These are phyloP conservation scores for Rhodotorula sp. DNA, from an alignment of 1,284 basidiomycete species.

Conservation along the genomic window DNA sequence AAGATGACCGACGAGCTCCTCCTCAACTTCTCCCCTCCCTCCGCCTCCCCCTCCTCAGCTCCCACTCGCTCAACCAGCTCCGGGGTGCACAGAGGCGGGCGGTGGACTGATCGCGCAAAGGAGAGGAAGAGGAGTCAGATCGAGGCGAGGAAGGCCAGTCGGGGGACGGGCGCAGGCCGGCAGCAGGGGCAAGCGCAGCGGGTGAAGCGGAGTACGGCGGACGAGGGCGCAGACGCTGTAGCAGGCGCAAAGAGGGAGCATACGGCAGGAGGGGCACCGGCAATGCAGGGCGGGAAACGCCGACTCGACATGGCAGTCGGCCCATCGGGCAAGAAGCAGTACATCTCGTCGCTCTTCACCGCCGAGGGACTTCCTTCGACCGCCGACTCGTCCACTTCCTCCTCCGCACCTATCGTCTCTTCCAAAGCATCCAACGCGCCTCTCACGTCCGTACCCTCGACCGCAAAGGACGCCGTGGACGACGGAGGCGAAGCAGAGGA, in stretches of 20 bases:
- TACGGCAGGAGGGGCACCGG: background rate
- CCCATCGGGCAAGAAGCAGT: constrained; percentile 54
- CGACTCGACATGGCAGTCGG: constrained; percentile 22
- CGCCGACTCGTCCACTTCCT: background rate
- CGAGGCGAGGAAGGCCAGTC: constrained; percentile 6
- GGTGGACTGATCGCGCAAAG: constrained; percentile 42
- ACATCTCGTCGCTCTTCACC: constrained; percentile 89
- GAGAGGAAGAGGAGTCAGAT: constrained; percentile 28
- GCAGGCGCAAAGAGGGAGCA: background rate
- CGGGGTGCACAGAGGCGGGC: constrained; percentile 26
- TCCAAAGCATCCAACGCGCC: constrained; percentile 55
- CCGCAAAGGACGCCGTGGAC: constrained; percentile 20
- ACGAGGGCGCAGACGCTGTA: background rate
- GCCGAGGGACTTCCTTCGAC: constrained; percentile 50
- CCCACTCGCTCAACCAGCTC: background rate
- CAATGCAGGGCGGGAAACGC: background rate
- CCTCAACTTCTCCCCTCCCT: constrained; percentile 28
- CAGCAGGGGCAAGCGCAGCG: background rate
- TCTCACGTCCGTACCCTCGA: constrained; percentile 58
- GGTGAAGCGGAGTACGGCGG: background rate
- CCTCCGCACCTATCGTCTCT: constrained; percentile 18
- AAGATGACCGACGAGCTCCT: constrained; percentile 34
- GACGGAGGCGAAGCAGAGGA: background rate
- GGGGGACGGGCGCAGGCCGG: background rate
- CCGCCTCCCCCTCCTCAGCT: background rate